A percentile compares a stretch with the other conserved stretches of the same genome.
Evolutionary conservation across 108 stramenopile genomes (phyloP).

Genomic region (Pseudonitzschia multistriata): DNA sequence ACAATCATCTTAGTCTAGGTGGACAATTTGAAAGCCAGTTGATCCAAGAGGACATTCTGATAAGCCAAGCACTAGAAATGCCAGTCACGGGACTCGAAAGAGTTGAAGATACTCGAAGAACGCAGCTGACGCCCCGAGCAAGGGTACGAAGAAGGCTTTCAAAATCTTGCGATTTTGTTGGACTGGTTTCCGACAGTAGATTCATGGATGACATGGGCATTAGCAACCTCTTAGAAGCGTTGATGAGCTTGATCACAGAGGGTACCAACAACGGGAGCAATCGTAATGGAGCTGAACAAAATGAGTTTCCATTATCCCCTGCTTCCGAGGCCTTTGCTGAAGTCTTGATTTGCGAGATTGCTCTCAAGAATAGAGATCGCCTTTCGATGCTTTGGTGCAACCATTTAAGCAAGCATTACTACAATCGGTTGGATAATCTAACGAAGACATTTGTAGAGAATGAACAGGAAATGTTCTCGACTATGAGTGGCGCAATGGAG

Average conservation of each 20-base stretch:
- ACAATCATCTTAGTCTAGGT: constrained; percentile 38
- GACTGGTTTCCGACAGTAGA: constrained; percentile 70
- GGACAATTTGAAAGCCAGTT: constrained; percentile 70
- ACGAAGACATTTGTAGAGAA: constrained; percentile 14
- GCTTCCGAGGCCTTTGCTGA: constrained; percentile 86
- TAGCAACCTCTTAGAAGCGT: constrained; percentile 48
- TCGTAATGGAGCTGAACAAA: not conserved
- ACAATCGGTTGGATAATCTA: constrained; percentile 39
- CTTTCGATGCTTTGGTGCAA: constrained; percentile 64
- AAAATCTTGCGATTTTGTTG: constrained; percentile 57
- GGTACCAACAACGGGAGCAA: not conserved
- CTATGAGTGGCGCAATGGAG: constrained; percentile 65
- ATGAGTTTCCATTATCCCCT: constrained; percentile 57
- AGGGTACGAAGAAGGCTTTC: constrained; percentile 68
- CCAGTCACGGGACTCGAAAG: constrained; percentile 82
- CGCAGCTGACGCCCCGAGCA: constrained; percentile 49
- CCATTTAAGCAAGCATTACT: constrained; percentile 60
- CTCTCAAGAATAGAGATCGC: constrained; percentile 77
- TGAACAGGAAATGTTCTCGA: constrained; percentile 10
- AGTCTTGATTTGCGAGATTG: constrained; percentile 79
- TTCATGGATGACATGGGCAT: constrained; percentile 67
- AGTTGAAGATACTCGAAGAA: constrained; percentile 49
- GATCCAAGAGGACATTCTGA: constrained; percentile 54
- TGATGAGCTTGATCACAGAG: constrained; percentile 52
- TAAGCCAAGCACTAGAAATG: constrained; percentile 45